These are phyloP conservation scores for Emergomyces africanus DNA, from an alignment of 2,329 filamentous ascomycete species.

Conservation along the genomic window DNA sequence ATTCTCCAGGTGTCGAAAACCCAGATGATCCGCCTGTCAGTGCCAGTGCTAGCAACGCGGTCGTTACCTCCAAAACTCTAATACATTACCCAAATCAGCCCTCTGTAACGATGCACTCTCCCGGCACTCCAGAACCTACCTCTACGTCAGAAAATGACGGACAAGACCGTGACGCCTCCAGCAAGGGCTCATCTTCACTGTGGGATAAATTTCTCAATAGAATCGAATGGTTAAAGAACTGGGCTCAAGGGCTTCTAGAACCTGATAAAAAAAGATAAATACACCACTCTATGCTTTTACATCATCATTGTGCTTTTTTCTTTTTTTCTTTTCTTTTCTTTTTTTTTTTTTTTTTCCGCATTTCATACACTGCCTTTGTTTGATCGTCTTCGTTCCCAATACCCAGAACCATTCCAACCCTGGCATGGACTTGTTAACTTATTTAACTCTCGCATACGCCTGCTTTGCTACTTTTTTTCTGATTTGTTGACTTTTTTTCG, in stretches of 20 bases:
- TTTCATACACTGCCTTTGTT: neutral
- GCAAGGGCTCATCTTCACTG: conserved; percentile 18
- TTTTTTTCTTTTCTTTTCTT: neutral
- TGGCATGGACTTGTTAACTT: neutral
- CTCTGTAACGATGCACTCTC: neutral
- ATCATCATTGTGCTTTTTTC: neutral
- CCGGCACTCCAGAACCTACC: neutral
- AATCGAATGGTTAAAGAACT: conserved; percentile 23
- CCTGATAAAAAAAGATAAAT: neutral
- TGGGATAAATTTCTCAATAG: conserved; percentile 24
- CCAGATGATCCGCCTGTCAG: conserved; percentile 22
- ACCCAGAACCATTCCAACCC: neutral
- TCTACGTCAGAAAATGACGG: conserved; percentile 1
- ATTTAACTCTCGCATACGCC: neutral
- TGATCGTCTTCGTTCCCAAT: neutral
- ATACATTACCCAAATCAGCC: neutral
- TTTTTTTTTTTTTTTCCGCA: neutral
- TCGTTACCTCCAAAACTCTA: conserved; percentile 1
- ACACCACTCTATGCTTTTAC: neutral
- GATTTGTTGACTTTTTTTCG: neutral
- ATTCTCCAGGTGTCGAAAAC: conserved; percentile 18
- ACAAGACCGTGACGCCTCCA: conserved; percentile 12
- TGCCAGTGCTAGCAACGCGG: conserved; percentile 1
- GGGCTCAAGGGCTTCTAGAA: conserved; percentile 18
- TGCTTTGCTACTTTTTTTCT: neutral